Evolutionary conservation across 805 yeast genomes (phyloP), one percentile per base, ranked within the genome.

Genomic region (Kodamaea laetipori): DNA sequence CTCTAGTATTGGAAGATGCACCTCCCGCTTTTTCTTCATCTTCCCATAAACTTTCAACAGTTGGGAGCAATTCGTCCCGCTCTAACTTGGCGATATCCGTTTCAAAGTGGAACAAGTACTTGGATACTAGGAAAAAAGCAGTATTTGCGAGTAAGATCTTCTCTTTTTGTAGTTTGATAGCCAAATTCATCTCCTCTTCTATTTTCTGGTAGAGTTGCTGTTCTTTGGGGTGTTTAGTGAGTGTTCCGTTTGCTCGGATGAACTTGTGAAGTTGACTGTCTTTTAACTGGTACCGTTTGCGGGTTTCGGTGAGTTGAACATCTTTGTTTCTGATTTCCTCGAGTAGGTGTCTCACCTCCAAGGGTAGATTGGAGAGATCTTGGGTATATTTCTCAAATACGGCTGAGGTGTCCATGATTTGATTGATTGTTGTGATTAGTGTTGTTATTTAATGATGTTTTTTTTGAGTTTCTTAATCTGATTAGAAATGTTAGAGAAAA

Each of bases 341-440:
- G 37, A 92, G 67, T 27, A 89, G 67, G 56, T 86, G 88, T 42
- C 83, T 83, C 34, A 92, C 76, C 63, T 92, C 99, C 4, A 88
- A 82, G 17, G 97, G 97, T 34, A 94, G 74, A 54, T 90, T 92
- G 8, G 92, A 81, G 33, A 92, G 71, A 51, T 80, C 84, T 58
- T 78, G 83, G 2, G 75, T 70, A 46, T 69, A 69, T 49, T 70
- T 70, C 47, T 69, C 76, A 17, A 71, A 58, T 10, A 72, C 73
- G 1, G 94, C 78, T n/a, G 96, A 90, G 3, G 97, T 90, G 66
- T 90, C 98, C 96, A 88, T 88, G 10, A 6, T 25, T 16, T 18
- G n/a, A 19, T 18, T 38, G 15, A n/a, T n/a, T 35, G 11, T 17
- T 6, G 3, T 27, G 31, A 27, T 27, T 27, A 27, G 31, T 27